Conservation (phyloP, 805 yeast species). For the Metschnikowia drakensbergensis region DNA sequence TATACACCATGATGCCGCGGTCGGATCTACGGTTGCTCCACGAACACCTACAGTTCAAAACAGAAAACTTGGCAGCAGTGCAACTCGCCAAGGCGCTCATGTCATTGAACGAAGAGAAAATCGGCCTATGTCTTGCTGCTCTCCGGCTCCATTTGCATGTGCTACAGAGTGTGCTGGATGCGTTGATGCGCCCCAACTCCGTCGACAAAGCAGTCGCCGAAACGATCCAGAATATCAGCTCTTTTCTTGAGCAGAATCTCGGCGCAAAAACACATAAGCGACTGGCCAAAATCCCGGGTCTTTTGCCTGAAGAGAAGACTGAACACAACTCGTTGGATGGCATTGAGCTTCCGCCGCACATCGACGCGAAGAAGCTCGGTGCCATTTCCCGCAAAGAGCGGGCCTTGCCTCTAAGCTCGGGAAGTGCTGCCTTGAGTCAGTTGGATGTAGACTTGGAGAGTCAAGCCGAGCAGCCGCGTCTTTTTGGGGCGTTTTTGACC, state of each 20-base stretch:
- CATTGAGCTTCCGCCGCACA: slow-evolving; percentile 35
- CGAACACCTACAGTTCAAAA: slow-evolving; percentile 19
- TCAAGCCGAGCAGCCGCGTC: background rate
- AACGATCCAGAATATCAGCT: background rate
- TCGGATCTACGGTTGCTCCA: slow-evolving; percentile 13
- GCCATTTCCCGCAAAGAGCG: slow-evolving; percentile 7
- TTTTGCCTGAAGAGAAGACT: background rate
- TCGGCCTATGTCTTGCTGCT: slow-evolving; percentile 24
- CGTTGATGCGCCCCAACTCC: background rate
- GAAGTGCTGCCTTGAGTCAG: background rate
- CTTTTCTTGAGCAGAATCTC: background rate
- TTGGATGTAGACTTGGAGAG: slow-evolving; percentile 8
- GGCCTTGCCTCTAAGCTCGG: background rate
- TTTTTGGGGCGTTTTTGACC: slow-evolving; percentile 19
- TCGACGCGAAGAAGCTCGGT: slow-evolving; percentile 30
- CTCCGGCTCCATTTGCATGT: slow-evolving; percentile 30
- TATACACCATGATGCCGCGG: slow-evolving; percentile 8
- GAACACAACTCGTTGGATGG: slow-evolving; percentile 27
- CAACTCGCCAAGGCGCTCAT: slow-evolving; percentile 25
- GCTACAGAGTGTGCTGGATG: slow-evolving; percentile 14
- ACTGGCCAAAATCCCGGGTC: background rate
- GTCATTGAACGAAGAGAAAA: slow-evolving; percentile 33
- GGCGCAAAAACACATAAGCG: background rate
- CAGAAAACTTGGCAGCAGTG: slow-evolving; percentile 24
- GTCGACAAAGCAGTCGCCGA: background rate